phyloP scores from a whole-genome alignment of 257 asterid species.

The Euphrasia confusa region DNA sequence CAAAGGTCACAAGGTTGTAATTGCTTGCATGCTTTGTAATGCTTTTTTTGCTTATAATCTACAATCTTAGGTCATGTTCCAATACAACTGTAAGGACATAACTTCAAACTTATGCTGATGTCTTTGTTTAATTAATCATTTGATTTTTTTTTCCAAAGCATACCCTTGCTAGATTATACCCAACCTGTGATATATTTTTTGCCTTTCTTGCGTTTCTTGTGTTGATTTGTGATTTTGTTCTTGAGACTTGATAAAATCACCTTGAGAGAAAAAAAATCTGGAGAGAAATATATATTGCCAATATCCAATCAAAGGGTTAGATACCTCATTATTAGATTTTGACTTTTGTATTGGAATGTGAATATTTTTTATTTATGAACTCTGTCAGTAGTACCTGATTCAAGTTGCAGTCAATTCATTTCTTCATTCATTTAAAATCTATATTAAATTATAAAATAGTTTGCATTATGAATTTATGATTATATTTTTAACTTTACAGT shows the following conservation, averaged over 20 bases:
- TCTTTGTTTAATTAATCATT: constrained; percentile 10
- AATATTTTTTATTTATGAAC: too few relatives aligned
- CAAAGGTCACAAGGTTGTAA: constrained; percentile 94
- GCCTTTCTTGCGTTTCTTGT: neutral
- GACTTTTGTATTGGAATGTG: too few relatives aligned
- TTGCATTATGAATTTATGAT: neutral
- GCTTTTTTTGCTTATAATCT: constrained; percentile 18
- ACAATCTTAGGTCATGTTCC: neutral
- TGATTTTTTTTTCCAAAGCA: constrained; percentile 8
- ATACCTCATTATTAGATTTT: too few relatives aligned
- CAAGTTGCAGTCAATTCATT: too few relatives aligned
- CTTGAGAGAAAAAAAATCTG: too few relatives aligned
- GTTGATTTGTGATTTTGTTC: too few relatives aligned
- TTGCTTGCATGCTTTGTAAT: constrained; percentile 22
- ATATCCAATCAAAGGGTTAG: too few relatives aligned
- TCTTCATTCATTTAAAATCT: neutral
- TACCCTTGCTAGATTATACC: constrained; percentile 8
- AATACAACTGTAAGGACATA: neutral
- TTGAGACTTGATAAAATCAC: too few relatives aligned
- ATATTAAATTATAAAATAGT: neutral
- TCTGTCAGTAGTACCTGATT: too few relatives aligned
- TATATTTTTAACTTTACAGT: constrained; percentile 10
- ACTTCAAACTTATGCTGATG: constrained; percentile 9
- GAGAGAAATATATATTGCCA: too few relatives aligned
- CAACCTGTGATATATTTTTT: constrained; percentile 3